phyloP scores from a whole-genome alignment of 2,329 filamentous ascomycete species.

The Epichloe glyceriae region DNA sequence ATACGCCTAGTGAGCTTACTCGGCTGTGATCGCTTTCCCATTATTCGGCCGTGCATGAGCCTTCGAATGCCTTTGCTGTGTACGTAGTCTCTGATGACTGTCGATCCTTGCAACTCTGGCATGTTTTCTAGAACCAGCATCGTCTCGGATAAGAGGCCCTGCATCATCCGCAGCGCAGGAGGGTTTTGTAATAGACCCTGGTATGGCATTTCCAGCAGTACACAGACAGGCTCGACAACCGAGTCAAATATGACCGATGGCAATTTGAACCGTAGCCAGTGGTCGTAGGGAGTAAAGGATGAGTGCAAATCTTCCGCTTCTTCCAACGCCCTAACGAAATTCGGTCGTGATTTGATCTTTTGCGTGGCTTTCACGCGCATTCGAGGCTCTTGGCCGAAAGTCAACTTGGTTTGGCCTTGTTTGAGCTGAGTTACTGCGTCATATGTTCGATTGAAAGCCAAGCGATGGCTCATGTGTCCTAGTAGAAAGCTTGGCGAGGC shows the following conservation, averaged over 20 bases:
- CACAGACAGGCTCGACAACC: conserved; percentile 70
- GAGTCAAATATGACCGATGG: conserved; percentile 65
- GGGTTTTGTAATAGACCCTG: conserved; percentile 56
- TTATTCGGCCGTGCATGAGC: conserved; percentile 33
- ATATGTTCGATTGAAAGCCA: conserved; percentile 28
- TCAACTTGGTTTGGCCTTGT: conserved; percentile 19
- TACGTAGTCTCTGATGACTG: conserved; percentile 41
- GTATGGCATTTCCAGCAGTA: conserved; percentile 65
- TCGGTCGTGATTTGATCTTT: conserved; percentile 9
- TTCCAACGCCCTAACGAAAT: conserved; percentile 13
- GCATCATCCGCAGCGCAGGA: conserved; percentile 51
- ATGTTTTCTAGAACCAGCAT: conserved; percentile 56
- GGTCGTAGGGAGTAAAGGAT: conserved; percentile 15
- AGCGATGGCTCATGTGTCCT: conserved; percentile 42
- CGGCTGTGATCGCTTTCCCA: conserved; percentile 31
- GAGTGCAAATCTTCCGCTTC: conserved; percentile 12
- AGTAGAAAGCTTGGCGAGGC: conserved; percentile 64
- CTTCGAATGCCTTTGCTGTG: conserved; percentile 48
- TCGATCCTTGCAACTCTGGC: conserved; percentile 56
- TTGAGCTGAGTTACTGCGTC: conserved; percentile 27
- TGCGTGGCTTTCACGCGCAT: conserved; percentile 8
- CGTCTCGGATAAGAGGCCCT: conserved; percentile 62
- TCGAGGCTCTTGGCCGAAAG: conserved; percentile 10
- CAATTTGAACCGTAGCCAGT: conserved; percentile 60
- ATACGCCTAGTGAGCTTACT: conserved; percentile 60